A percentile compares a stretch with the other conserved stretches of the same genome.
These are phyloP conservation scores for Tylopilus sp. DNA, from an alignment of 1,284 basidiomycete genomes.

Conservation along the genomic window DNA sequence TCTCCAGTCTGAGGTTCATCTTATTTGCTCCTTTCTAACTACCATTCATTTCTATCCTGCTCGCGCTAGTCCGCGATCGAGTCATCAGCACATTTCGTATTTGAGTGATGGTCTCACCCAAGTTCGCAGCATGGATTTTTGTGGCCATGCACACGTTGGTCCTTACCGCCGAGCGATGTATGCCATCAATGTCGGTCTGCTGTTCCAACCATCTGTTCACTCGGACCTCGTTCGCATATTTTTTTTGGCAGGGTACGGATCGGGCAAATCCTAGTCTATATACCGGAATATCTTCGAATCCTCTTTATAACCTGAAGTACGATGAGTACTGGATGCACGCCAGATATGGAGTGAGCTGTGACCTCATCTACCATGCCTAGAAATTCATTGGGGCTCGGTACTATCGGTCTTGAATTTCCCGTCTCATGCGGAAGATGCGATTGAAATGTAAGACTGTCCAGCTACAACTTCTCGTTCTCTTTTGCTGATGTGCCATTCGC, in stretches of 20 bases:
- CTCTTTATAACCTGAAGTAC: conserved; percentile 4
- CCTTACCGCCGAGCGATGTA: conserved; percentile 8
- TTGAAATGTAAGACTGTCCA: conserved; percentile 20
- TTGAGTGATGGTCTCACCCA: conserved; percentile 11
- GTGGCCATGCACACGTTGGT: conserved; percentile 16
- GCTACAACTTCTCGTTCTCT: neutral
- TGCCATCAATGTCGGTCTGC: conserved; percentile 13
- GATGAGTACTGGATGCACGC: conserved; percentile 18
- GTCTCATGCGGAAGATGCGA: conserved; percentile 7
- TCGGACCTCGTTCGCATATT: conserved; percentile 1
- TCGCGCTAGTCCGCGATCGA: conserved; percentile 19
- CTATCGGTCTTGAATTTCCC: too few relatives aligned
- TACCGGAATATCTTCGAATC: fast-evolving
- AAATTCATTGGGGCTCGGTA: conserved; percentile 9
- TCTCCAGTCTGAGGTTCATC: neutral
- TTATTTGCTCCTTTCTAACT: neutral
- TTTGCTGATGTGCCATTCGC: neutral
- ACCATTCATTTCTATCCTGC: conserved; percentile 2
- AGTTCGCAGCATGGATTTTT: conserved; percentile 11
- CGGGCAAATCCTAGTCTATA: neutral
- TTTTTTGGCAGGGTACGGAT: conserved; percentile 17
- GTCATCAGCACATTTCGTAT: neutral
- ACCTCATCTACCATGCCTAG: neutral
- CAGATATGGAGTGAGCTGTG: conserved; percentile 1
- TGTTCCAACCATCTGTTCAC: neutral